These are phyloP conservation scores for Mallotus nudiflorus DNA, from an alignment of 345 rosid species.

Conservation along the genomic window DNA sequence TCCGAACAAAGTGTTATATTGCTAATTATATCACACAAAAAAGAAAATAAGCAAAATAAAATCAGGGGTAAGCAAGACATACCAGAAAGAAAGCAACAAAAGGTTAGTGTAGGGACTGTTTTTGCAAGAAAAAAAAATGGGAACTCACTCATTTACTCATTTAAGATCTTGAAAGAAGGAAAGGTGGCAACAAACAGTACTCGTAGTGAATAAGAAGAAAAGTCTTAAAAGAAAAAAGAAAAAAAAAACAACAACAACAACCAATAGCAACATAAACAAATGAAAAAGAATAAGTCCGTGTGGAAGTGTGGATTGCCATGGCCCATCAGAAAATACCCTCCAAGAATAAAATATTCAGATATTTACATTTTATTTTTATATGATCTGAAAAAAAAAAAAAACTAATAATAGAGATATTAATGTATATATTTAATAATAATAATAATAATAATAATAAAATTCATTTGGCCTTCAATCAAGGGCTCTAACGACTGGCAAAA, in stretches of 20 bases:
- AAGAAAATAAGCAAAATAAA: background rate
- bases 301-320: conserved; percentile 33
- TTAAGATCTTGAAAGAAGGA: conserved; percentile 27
- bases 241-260: no score
- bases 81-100: conserved; percentile 31
- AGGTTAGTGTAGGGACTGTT: conserved; percentile 7
- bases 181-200: conserved; percentile 17
- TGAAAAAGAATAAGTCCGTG: conserved; percentile 35
- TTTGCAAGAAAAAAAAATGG: conserved; percentile 27
- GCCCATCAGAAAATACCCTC: conserved; percentile 28
- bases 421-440: no score
- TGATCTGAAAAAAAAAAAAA: no score
- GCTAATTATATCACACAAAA: background rate
- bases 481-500: conserved; percentile 16
- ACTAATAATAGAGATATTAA: no score
- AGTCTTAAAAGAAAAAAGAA: conserved; percentile 13
- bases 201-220: conserved; percentile 54
- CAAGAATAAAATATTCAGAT: background rate
- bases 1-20: background rate
- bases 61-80: conserved; percentile 22
- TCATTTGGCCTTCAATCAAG: conserved; percentile 18
- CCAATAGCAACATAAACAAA: background rate
- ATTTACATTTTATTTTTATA: no score
- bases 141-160: background rate
- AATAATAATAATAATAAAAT: background rate